Base-by-base conservation (phyloP, 2,329 filamentous ascomycete genomes). In the Lojkania enalia region DNA sequence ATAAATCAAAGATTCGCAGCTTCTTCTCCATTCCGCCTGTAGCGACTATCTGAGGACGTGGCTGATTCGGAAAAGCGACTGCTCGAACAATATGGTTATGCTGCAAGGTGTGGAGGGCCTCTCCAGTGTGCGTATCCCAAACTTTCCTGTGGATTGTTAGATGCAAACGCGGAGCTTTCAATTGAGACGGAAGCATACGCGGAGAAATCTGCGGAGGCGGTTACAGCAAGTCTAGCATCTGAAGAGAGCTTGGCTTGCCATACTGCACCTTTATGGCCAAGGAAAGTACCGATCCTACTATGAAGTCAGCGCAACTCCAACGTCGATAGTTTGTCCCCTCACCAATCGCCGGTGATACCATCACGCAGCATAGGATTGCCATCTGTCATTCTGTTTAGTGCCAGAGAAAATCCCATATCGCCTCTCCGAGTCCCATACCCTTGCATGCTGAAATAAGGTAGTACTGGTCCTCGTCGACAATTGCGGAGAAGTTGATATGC, bases 351-450 rank as follows among this genome's bases (percentile, higher is more conserved):
- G 36, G 92, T 99, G 50, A 95, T 82, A 52, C 94, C 94, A 74
- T 97, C 90, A 55, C 94, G 88, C 59, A 99, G 86, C 91, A 97
- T 97, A 39, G 94, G 94, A 69, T 97, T 97, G 65, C 92, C 92
- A 77, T 99, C 94, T 91, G 70, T 43, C 47, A 48, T 60, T n/a
- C n/a, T n/a, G n/a, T n/a, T n/a, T n/a, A 30, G 54, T 55, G 35
- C 41, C 20, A 33, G 16, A 32, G 30, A 19, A 14, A 15, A 13
- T 38, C 38, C 23, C 41, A 13, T 6, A 15, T 13, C 7, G 20
- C 19, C 13, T 33, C 30, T 33, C 16, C 30, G 3, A 5, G 13
- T 16, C 6, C 6, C 44, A 30, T 51, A 89, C 87, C 87, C 79
- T 95, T 95, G 78, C 90, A 94, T 55, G 91, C 90, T 19, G 91